Evolutionary conservation across 352 stramenopile species (phyloP).

Genomic region (Plasmopara viticola): DNA sequence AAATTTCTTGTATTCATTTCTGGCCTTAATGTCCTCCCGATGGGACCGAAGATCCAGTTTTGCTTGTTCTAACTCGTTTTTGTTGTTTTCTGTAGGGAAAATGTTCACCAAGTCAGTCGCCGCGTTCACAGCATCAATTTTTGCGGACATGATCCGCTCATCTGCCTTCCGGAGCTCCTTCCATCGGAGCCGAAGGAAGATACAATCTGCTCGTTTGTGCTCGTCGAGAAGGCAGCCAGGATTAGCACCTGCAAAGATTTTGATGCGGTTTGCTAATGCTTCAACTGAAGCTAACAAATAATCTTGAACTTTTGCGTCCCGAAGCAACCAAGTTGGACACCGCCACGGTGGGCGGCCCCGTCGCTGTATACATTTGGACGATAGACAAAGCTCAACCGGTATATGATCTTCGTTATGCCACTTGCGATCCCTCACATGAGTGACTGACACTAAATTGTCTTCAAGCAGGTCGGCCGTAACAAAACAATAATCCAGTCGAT

Average conservation of each 20-base stretch:
- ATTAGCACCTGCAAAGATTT: slow-evolving; percentile 8
- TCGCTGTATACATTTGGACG: not conserved
- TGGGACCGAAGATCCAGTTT: slow-evolving; percentile 2
- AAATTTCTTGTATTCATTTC: slow-evolving; percentile 13
- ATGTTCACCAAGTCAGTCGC: slow-evolving; percentile 3
- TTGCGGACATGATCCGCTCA: not conserved
- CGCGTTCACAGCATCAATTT: not conserved
- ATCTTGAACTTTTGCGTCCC: not conserved
- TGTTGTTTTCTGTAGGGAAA: not conserved
- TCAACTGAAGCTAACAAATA: slow-evolving; percentile 1
- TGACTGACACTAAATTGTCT: slow-evolving; percentile 5
- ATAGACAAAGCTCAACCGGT: not conserved
- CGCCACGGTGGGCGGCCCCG: not conserved
- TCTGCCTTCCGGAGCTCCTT: slow-evolving; percentile 2
- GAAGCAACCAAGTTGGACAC: slow-evolving; percentile 4
- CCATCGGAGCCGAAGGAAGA: slow-evolving; percentile 5
- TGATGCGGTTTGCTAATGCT: not conserved
- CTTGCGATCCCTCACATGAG: slow-evolving; percentile 5
- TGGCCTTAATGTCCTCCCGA: not conserved
- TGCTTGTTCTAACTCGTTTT: not conserved
- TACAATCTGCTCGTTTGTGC: slow-evolving; percentile 12
- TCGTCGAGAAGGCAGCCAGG: slow-evolving; percentile 10
- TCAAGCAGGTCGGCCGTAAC: slow-evolving; percentile 10
- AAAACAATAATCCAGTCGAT: slow-evolving; percentile 14
- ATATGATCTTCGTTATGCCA: slow-evolving; percentile 14